Evolutionary conservation across 805 yeast genomes (phyloP), one percentile per base, ranked within the genome.

Genomic region (Brettanomyces sp.): DNA sequence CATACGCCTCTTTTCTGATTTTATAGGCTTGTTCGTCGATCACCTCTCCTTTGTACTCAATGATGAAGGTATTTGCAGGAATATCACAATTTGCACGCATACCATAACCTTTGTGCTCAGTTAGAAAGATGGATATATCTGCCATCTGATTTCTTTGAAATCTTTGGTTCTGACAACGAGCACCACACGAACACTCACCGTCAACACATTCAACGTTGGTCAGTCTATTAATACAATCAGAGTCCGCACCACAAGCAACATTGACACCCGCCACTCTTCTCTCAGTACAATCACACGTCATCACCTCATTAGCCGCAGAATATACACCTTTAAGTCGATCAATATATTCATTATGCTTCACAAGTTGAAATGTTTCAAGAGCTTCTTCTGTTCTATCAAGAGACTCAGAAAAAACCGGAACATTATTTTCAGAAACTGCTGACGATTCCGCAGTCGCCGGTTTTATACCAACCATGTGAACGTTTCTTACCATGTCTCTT

Each of bases 31-130:
- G 65, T 57, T 88, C 95, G 60, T 85, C 90, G 34, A 91, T 83
- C 35, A 91, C 95, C 63, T 91, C 98, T 39, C 99, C 99, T 43
- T 85, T 79, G 65, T 91, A 91, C 66, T 91, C 99, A 65, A 85
- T 87, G 39, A 91, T 76, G 59, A 91, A 89, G n/a, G 77, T 69
- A 45, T 79, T 78, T 21, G 76, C 79, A 13, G 72, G 66, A 12
- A 93, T 69, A 44, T 67, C 70, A 4, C 57, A 63, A 47, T 79
- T 72, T 0, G 95, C 90, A 49, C 95, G 73, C 46, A 91, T 78
- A 36, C 99, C 99, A 58, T 76, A 91, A 1, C 99, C 99, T 62
- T 91, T 91, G 52, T 70, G 66, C 46, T 83, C 88, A 1, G 99
- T 89, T 52, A 76, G 72, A 47, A 91, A 79, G n/a, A 93, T 84